Base-by-base conservation (phyloP, 257 asterid species). In the Primulina huaijiensis region DNA sequence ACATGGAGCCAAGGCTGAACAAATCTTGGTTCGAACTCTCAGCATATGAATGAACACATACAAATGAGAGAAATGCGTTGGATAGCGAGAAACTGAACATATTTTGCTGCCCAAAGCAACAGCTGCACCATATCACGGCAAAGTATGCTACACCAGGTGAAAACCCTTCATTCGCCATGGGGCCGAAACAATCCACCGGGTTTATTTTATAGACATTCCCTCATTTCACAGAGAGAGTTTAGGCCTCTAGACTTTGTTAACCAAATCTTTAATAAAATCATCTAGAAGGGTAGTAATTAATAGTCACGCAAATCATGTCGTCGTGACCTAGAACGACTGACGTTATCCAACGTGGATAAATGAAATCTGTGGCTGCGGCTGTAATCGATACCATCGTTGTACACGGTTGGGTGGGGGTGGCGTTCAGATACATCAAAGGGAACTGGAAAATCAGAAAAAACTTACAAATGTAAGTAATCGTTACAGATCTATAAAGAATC, bases 301-400 rank as follows among this genome's bases (percentile, higher is more conserved):
- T 86, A 74, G 60, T 76, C 71, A 69, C 77, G 85, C 72, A 76
- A 65, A 72, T 88, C 92, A 82, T 83, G 75, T 66, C 88, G 82
- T 55, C 86, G 84, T 38, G 80, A 82, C 85, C 93, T 87, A 87
- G 77, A 19, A 62, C 75, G 83, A 70, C 80, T 79, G 75, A 77
- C 68, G 79, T 82, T 82, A 85, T 85, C 87, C 86, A 83, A 76
- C 8, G 88, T 80, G 29, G 86, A 72, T 84, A 92, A 96, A 77
- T 75, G 83, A 55, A 80, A 84, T 85, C 98, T 83, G 74, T 87
- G 85, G 76, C 83, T 68, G 77, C 82, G 78, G 76, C 82, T 80
- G 80, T 90, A 73, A 79, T 86, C 77, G 67, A 77, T 60, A 82
- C 75, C 76, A 74, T 81, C 95, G 82, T 81, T 75, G 79, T 80